Conservation (phyloP, 805 yeast species). For the Scheffersomyces lignosus region DNA sequence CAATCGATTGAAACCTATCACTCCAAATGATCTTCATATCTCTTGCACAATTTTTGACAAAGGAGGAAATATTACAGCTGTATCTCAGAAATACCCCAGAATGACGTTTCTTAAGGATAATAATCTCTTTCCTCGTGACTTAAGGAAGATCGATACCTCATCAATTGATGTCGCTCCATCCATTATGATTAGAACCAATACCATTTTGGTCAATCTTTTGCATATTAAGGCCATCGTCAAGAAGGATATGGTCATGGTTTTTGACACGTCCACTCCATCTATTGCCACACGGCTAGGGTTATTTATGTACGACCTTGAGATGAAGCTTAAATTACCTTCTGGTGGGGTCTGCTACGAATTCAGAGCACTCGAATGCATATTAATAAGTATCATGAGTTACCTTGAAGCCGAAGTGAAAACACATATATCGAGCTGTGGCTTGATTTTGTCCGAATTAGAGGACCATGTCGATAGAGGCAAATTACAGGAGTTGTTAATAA, state of each 20-base stretch:
- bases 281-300: conserved; percentile 71
- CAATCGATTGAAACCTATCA: conserved; percentile 37
- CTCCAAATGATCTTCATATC: conserved; percentile 53
- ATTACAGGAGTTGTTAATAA: conserved; percentile 68
- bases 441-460: conserved; percentile 69
- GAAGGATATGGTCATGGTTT: conserved; percentile 73
- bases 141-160: conserved; percentile 77
- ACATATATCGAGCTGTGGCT: conserved; percentile 59
- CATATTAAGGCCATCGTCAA: conserved; percentile 91
- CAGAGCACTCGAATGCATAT: conserved; percentile 76
- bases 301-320: conserved; percentile 81
- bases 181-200: conserved; percentile 73
- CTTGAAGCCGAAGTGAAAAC: conserved; percentile 72
- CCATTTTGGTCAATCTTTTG: conserved; percentile 77
- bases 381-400: conserved; percentile 76
- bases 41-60: conserved; percentile 81
- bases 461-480: conserved; percentile 75
- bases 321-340: conserved; percentile 52
- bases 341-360: conserved; percentile 60
- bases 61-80: conserved; percentile 66
- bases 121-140: conserved; percentile 79
- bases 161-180: conserved; percentile 84
- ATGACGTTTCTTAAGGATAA: conserved; percentile 69
- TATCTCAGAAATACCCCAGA: conserved; percentile 72
- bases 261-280: conserved; percentile 71